A percentile compares a stretch with the other conserved stretches of the same genome.
phyloP scores from a whole-genome alignment of 768 basidiomycete species.

The Leucosporidium creatinivorum region DNA sequence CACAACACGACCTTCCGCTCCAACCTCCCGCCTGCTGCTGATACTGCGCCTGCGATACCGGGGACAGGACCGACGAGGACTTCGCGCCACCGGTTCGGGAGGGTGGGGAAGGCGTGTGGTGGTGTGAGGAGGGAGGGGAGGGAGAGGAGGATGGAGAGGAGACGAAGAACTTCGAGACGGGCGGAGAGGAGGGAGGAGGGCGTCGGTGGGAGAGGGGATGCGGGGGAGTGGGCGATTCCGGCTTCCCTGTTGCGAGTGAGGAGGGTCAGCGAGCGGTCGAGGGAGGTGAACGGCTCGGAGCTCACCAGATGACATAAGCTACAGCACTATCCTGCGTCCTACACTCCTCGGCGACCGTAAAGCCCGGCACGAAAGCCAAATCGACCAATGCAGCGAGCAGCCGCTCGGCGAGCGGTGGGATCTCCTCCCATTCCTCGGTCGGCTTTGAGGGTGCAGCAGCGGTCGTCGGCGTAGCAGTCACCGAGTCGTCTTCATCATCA shows the following conservation, averaged over 20 bases:
- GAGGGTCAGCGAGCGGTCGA: constrained; percentile 9
- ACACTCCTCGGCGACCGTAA: constrained; percentile 66
- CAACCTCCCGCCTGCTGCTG: constrained; percentile 39
- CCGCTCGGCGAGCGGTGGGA: constrained; percentile 73
- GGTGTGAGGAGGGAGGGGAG: constrained; percentile 49
- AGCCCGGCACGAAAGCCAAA: constrained; percentile 85
- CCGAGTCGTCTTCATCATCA: constrained; percentile 20
- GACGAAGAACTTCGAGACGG: constrained; percentile 80
- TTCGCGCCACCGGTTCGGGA: constrained; percentile 45
- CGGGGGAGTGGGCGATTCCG: constrained; percentile 65
- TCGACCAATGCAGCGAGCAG: constrained; percentile 74
- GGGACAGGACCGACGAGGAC: constrained; percentile 54
- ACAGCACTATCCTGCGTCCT: constrained; percentile 65
- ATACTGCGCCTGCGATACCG: constrained; percentile 46
- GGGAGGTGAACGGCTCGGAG: constrained; percentile 2
- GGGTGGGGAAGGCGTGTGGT: constrained; percentile 67
- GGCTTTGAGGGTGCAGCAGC: constrained; percentile 2
- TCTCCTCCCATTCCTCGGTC: constrained; percentile 43
- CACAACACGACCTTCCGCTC: constrained; percentile 63
- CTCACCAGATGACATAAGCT: constrained; percentile 80
- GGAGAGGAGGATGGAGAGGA: constrained; percentile 79
- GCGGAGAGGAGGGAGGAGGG: constrained; percentile 65
- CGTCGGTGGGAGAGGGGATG: constrained; percentile 38
- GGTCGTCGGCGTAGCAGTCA: background rate
- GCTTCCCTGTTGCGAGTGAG: constrained; percentile 62